A percentile compares a stretch with the other conserved stretches of the same genome.
phyloP scores from a whole-genome alignment of 345 rosid genomes.

The Lepidium sativum region DNA sequence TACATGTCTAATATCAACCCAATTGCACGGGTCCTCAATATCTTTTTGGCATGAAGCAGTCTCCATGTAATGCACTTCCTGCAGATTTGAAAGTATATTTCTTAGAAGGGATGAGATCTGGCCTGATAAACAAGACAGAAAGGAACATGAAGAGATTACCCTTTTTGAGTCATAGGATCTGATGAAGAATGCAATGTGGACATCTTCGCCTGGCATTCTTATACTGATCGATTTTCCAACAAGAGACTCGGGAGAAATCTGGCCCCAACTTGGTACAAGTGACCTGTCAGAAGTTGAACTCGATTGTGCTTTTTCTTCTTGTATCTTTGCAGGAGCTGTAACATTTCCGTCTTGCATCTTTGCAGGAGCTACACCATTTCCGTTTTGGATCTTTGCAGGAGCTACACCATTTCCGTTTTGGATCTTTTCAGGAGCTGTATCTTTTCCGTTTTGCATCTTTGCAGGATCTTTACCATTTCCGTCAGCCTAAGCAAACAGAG shows the following conservation, averaged over 20 bases:
- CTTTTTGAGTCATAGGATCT: not conserved
- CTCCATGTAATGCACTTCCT: slow-evolving; percentile 14
- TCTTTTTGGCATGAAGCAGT: not conserved
- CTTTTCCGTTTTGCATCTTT: too few species aligned
- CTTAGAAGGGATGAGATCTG: slow-evolving; percentile 13
- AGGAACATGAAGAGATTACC: slow-evolving; percentile 9
- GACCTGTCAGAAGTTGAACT: not conserved
- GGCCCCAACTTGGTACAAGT: slow-evolving; percentile 10
- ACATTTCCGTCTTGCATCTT: too few species aligned
- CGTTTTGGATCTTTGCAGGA: not conserved
- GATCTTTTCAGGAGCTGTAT: too few species aligned
- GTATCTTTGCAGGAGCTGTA: too few species aligned
- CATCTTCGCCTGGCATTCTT: not conserved
- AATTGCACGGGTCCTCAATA: not conserved
- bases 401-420: not conserved
- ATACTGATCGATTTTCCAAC: not conserved
- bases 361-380: too few species aligned
- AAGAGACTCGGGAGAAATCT: slow-evolving; percentile 19
- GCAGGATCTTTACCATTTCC: too few species aligned
- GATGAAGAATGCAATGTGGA: not conserved
- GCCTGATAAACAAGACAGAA: slow-evolving; percentile 9
- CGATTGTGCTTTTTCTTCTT: not conserved
- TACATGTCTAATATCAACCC: slow-evolving; percentile 28
- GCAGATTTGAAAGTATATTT: not conserved
- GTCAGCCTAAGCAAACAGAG: slow-evolving; percentile 13